Evolutionary conservation across 352 stramenopile species (phyloP).

Genomic region (Phytophthora niederhauseri): DNA sequence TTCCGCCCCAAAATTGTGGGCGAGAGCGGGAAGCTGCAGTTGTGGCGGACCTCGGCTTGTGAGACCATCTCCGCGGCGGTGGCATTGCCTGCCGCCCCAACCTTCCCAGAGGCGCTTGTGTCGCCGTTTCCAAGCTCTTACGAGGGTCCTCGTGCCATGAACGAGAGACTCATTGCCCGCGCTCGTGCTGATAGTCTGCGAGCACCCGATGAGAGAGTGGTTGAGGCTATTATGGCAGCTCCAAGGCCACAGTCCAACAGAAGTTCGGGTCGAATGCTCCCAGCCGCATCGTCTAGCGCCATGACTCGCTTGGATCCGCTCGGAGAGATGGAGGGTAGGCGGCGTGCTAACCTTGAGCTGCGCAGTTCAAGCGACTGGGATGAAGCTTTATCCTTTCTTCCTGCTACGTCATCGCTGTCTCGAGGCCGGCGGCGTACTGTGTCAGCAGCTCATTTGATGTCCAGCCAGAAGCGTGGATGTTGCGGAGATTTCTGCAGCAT

Average conservation of each 20-base stretch:
- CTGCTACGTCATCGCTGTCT: constrained; percentile 58
- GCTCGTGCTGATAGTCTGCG: constrained; percentile 57
- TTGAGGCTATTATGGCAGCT: constrained; percentile 76
- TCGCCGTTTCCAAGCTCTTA: constrained; percentile 33
- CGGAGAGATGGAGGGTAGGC: constrained; percentile 31
- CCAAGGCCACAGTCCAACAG: constrained; percentile 44
- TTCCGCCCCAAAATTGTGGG: constrained; percentile 46
- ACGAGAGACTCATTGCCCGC: constrained; percentile 62
- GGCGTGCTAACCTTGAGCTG: constrained; percentile 31
- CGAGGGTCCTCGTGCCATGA: constrained; percentile 63
- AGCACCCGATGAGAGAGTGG: constrained; percentile 61
- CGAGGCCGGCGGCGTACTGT: constrained; percentile 53
- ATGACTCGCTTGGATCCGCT: constrained; percentile 45
- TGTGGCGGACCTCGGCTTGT: constrained; percentile 63
- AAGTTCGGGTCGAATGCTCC: constrained; percentile 30
- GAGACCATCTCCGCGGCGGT: constrained; percentile 49
- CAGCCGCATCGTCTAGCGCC: constrained; percentile 32
- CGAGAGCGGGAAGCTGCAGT: constrained; percentile 49
- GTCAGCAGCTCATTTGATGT: constrained; percentile 70
- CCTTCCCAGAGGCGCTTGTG: constrained; percentile 14
- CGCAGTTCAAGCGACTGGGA: constrained; percentile 52
- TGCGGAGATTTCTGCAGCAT: constrained; percentile 73
- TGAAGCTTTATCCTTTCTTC: constrained; percentile 60
- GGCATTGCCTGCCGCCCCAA: constrained; percentile 12
- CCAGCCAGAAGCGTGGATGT: constrained; percentile 77